Evolutionary conservation across 495 filamentous ascomycete species (phyloP).

Genomic region (Margaritispora aquatica): DNA sequence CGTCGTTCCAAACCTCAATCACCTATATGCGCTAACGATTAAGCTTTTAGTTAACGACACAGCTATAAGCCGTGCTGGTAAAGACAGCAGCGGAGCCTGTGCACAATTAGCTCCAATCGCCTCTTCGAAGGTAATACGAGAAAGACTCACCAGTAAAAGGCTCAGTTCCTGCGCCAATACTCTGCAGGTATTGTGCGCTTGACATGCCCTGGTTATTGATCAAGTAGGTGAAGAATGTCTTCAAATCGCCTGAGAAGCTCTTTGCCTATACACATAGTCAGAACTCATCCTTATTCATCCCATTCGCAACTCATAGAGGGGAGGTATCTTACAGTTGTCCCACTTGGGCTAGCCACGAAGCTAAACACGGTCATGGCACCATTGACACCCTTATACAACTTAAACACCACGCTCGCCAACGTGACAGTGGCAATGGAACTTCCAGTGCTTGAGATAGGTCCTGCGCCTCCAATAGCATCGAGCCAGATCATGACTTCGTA

Average conservation of each 20-base stretch:
- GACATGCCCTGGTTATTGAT: conserved; percentile 40
- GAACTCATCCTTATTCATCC: no score
- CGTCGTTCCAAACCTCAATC: no score
- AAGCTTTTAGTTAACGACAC: conserved; percentile 19
- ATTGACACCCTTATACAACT: conserved; percentile 51
- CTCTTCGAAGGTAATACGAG: not conserved
- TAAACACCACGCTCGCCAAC: conserved; percentile 44
- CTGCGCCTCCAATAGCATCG: conserved; percentile 52
- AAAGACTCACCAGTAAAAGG: conserved; percentile 25
- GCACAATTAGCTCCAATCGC: not conserved
- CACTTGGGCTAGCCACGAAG: conserved; percentile 44
- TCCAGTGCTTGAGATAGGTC: conserved; percentile 54
- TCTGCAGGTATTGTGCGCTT: conserved; percentile 44
- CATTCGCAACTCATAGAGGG: not conserved
- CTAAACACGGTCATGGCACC: conserved; percentile 51
- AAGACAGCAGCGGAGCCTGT: conserved; percentile 23
- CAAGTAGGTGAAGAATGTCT: conserved; percentile 52
- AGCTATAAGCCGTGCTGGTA: conserved; percentile 23
- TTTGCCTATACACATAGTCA: no score
- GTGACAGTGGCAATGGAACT: conserved; percentile 44
- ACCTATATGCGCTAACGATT: no score
- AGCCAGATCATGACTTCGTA: conserved; percentile 75
- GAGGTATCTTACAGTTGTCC: not conserved
- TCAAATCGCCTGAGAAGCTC: conserved; percentile 49
- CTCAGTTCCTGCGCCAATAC: conserved; percentile 31